Conservation (phyloP, 768 basidiomycete genomes). For the Suillus subluteus region DNA sequence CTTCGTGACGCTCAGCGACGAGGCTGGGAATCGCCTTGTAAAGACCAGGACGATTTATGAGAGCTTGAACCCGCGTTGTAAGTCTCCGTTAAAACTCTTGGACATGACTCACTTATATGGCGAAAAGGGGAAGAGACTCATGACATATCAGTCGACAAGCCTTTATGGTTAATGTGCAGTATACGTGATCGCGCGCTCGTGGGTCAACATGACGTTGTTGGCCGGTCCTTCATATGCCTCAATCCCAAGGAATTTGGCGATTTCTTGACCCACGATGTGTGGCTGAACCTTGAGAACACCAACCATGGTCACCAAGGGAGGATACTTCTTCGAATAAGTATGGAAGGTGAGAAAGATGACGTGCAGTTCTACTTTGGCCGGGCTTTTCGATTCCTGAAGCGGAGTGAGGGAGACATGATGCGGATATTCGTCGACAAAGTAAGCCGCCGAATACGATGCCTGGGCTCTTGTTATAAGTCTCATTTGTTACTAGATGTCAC, state of each 20-base stretch:
- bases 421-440: conserved; percentile 98
- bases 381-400: conserved; percentile 90
- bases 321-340: conserved; percentile 86
- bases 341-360: conserved; percentile 99
- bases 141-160: conserved; percentile 89
- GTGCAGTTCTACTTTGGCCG: conserved; percentile 97
- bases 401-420: conserved; percentile 95
- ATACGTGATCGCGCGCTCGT: conserved; percentile 88
- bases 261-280: conserved; percentile 87
- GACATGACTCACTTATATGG: conserved; percentile 14
- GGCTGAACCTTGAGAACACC: conserved; percentile 83
- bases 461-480: conserved; percentile 3
- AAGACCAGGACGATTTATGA: conserved; percentile 98
- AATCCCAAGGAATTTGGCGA: conserved; percentile 90
- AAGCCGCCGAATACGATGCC: not conserved
- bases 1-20: conserved; percentile 94
- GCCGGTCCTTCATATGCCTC: conserved; percentile 89
- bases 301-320: conserved; percentile 60
- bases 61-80: conserved; percentile 86
- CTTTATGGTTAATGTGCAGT: conserved; percentile 97
- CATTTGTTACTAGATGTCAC: conserved; percentile 72
- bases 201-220: conserved; percentile 92
- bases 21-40: conserved; percentile 84
- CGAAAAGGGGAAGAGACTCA: conserved; percentile 92
- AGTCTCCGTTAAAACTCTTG: conserved; percentile 31